A percentile compares a stretch with the other conserved stretches of the same genome.
Evolutionary conservation across 2,329 filamentous ascomycete genomes (phyloP).

Genomic region (Monilinia polystroma): DNA sequence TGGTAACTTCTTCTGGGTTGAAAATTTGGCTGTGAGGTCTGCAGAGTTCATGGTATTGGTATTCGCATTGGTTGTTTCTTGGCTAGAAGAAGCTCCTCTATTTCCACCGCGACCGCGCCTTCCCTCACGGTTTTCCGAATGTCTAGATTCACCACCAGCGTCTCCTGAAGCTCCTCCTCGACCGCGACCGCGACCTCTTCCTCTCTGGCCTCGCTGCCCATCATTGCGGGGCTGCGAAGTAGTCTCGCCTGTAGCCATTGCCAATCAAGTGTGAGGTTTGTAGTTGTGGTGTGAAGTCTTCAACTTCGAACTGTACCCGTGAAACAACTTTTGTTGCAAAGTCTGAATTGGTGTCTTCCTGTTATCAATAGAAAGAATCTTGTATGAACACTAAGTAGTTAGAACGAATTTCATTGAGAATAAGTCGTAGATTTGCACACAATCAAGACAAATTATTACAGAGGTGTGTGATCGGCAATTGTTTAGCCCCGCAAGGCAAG

Average conservation of each 20-base stretch:
- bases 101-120: conserved; percentile 30
- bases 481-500: conserved; percentile 18
- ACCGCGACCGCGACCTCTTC: conserved; percentile 37
- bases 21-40: conserved; percentile 3
- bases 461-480: conserved; percentile 12
- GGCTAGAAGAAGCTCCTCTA: conserved; percentile 22
- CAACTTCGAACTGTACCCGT: background rate
- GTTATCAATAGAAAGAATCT: background rate
- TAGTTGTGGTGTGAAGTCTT: conserved; percentile 1
- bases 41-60: conserved; percentile 11
- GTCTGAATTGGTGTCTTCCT: background rate
- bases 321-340: background rate
- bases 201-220: conserved; percentile 42
- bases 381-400: background rate
- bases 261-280: background rate
- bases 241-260: conserved; percentile 24
- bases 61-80: conserved; percentile 16
- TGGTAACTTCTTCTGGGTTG: conserved; percentile 2
- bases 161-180: conserved; percentile 15
- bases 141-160: conserved; percentile 37
- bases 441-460: conserved; percentile 20
- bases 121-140: conserved; percentile 32
- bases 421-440: background rate
- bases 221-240: conserved; percentile 31
- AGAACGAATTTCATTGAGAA: background rate